phyloP scores from a whole-genome alignment of 116 monocot genomes.

The Posidonia oceanica region DNA sequence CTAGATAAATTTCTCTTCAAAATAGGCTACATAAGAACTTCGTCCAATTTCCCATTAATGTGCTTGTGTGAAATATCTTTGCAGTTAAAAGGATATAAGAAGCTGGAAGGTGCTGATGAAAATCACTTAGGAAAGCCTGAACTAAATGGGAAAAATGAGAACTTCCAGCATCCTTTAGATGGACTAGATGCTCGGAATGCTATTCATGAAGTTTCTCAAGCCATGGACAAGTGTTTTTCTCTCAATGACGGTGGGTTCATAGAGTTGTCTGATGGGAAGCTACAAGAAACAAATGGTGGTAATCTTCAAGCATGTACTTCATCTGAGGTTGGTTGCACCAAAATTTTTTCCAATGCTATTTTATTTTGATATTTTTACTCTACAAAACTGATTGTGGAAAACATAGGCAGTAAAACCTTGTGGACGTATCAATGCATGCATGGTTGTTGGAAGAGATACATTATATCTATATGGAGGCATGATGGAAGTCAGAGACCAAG shows the following conservation, averaged over 20 bases:
- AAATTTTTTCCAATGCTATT: background rate
- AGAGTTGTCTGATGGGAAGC: slow-evolving; percentile 21
- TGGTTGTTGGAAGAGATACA: slow-evolving; percentile 68
- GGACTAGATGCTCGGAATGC: slow-evolving; percentile 31
- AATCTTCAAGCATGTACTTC: slow-evolving; percentile 17
- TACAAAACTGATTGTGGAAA: slow-evolving; percentile 2
- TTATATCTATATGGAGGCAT: slow-evolving; percentile 93
- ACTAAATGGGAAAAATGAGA: background rate
- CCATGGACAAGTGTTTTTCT: slow-evolving; percentile 34
- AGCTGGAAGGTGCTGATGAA: slow-evolving; percentile 19
- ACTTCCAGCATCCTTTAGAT: background rate
- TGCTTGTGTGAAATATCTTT: background rate
- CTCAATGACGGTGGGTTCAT: slow-evolving; percentile 20
- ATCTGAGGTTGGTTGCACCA: slow-evolving; percentile 38
- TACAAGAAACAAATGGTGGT: slow-evolving; percentile 15
- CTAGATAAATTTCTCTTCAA: no score
- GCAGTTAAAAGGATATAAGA: slow-evolving; percentile 57
- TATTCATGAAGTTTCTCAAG: slow-evolving; percentile 34
- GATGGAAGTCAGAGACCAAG: slow-evolving; percentile 91
- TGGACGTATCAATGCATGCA: slow-evolving; percentile 89
- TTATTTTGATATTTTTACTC: background rate
- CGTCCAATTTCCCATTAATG: no score
- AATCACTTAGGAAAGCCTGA: slow-evolving; percentile 26
- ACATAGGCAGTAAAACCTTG: slow-evolving; percentile 74
- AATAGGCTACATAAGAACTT: no score